Base-by-base conservation (phyloP, 441 rosid species). In the Gossypium laxum region DNA sequence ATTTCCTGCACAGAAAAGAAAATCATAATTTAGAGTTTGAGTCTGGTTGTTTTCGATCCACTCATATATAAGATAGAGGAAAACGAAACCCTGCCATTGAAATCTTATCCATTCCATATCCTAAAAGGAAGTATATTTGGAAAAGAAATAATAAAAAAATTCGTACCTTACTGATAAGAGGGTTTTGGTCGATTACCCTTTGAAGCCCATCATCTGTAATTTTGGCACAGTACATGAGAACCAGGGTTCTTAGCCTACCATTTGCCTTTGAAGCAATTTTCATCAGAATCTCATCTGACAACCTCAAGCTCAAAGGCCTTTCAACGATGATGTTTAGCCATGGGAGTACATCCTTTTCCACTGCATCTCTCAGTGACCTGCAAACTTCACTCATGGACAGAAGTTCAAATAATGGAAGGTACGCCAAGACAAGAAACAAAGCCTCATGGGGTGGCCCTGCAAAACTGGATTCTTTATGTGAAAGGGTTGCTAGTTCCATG, bases 391-490 rank as follows among this genome's bases (percentile, higher is more conserved):
- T 57, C 74, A 83, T 72, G 22, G 82, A 75, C 69, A 87, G 79
- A 74, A 87, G 83, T 79, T 87, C 88, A 7, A 61, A 74, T 4
- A 88, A 52, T 65, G 84, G 84, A 74, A 91, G 96, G 67, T 84
- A 86, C 48, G 90, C 81, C 71, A 91, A 74, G 34, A 85, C 88
- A 24, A 89, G 76, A 58, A 83, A 74, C 56, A 88, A 58, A 61
- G 92, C 88, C 57, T 88, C 88, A 67, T 83, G 85, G 10, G 96
- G 91, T 73, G 78, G 64, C 72, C 82, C 81, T 80, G 82, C 67
- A 6, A 57, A 60, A 26, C 3, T 45, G 22, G 2, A 2, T 70
- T 34, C 12, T 45, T 41, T 21, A 1, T n/a, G 24, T 41, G 57
- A 30, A 51, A 14, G 48, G 59, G 51, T 2, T 11, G 10, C 30